These are phyloP conservation scores for Cytospora chrysosperma DNA, from an alignment of 2,329 filamentous ascomycete genomes.

Conservation along the genomic window DNA sequence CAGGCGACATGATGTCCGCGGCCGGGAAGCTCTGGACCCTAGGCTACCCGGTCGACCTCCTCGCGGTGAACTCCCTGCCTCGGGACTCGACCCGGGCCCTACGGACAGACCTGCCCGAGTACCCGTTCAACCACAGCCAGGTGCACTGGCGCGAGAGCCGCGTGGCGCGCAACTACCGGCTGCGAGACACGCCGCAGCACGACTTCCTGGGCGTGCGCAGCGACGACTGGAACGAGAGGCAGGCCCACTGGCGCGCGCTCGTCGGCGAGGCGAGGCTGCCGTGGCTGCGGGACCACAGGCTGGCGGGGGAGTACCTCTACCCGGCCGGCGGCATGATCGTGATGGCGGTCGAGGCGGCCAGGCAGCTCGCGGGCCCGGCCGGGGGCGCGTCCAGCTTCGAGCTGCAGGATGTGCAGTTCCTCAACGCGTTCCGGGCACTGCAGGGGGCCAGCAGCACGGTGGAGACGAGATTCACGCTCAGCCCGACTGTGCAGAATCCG, in stretches of 20 bases:
- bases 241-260: neutral
- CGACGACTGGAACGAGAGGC: neutral
- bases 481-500: neutral
- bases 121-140: neutral
- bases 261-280: neutral
- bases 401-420: neutral
- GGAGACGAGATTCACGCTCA: neutral
- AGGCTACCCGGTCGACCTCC: neutral
- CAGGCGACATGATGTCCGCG: neutral
- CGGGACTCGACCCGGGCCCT: no score
- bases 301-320: neutral
- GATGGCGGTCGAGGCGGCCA: neutral
- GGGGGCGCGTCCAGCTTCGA: neutral
- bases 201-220: conserved; percentile 26
- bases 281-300: neutral
- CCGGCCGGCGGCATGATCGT: neutral
- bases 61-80: neutral
- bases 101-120: conserved; percentile 1
- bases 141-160: neutral
- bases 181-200: conserved; percentile 30
- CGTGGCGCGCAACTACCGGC: conserved; percentile 35
- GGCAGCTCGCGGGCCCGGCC: neutral
- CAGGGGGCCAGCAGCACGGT: neutral
- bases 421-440: neutral
- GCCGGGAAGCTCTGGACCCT: neutral